Percentiles rank a stretch among this genome's conserved stretches.
These are phyloP conservation scores for Thelephora terrestris DNA, from an alignment of 1,284 basidiomycete genomes.

Conservation along the genomic window DNA sequence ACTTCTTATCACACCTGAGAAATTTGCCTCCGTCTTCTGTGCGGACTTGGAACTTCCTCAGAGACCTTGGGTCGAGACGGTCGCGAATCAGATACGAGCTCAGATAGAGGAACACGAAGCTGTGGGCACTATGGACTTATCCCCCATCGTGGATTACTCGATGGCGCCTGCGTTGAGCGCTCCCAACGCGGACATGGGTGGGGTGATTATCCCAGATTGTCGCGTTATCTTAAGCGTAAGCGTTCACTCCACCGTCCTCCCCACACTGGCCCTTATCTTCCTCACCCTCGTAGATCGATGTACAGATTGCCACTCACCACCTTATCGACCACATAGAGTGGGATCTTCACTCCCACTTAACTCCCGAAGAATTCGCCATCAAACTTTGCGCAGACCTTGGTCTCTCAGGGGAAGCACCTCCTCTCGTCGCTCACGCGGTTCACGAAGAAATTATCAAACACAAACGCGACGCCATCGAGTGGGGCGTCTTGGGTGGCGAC, in stretches of 20 bases:
- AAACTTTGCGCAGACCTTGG: conserved; percentile 84
- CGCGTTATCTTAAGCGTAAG: conserved; percentile 84
- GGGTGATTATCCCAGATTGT: conserved; percentile 66
- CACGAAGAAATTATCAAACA: conserved; percentile 94
- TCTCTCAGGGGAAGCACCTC: conserved; percentile 78
- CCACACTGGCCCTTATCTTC: conserved; percentile 3
- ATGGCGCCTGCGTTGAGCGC: conserved; percentile 19
- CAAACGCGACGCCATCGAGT: conserved; percentile 90
- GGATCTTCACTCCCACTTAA: conserved; percentile 90
- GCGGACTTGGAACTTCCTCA: conserved; percentile 75
- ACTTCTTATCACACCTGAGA: conserved; percentile 68
- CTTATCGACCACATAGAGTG: conserved; percentile 95
- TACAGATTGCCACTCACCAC: conserved; percentile 91
- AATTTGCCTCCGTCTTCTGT: conserved; percentile 82
- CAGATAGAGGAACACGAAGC: conserved; percentile 86
- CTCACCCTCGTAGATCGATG: conserved; percentile 66
- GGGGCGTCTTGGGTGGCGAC: conserved; percentile 72
- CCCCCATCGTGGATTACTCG: conserved; percentile 4
- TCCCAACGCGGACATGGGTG: conserved; percentile 28
- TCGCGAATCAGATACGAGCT: conserved; percentile 80
- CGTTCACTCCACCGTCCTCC: conserved; percentile 9
- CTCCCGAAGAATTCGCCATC: conserved; percentile 79
- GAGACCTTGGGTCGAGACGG: conserved; percentile 60
- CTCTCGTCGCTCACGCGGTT: conserved; percentile 85
- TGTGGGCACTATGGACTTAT: conserved; percentile 55